A percentile compares a stretch with the other conserved stretches of the same genome.
Conservation (phyloP, 176 grass and related monocot species). For the Carex scoparia region DNA sequence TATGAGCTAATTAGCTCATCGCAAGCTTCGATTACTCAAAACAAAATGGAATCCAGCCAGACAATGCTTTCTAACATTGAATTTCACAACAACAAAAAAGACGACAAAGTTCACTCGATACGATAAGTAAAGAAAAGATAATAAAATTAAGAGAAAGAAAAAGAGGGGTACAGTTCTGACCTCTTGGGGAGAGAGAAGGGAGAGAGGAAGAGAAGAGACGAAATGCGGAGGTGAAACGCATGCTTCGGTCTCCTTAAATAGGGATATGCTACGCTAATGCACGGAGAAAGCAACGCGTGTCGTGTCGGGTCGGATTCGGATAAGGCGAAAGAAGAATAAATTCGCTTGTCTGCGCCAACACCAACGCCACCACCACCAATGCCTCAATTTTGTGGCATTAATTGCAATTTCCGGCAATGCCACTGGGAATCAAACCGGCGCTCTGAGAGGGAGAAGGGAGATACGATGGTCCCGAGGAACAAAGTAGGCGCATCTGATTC, state of each 20-base stretch:
- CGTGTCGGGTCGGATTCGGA: constrained; percentile 13
- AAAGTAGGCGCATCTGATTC: constrained; percentile 8
- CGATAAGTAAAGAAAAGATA: not conserved
- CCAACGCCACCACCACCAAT: constrained; percentile 2
- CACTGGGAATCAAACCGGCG: not conserved
- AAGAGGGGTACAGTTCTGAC: not conserved
- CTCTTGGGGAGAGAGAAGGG: constrained; percentile 17
- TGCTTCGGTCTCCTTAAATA: constrained; percentile 1
- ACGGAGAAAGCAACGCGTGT: constrained; percentile 22
- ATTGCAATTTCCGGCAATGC: constrained; percentile 15
- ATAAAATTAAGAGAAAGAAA: not conserved
- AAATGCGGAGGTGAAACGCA: constrained; percentile 30
- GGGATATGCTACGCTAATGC: not conserved
- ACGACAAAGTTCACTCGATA: not conserved
- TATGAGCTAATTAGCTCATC: not conserved
- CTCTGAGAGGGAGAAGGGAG: not conserved
- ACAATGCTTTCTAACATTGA: not conserved
- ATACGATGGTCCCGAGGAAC: constrained; percentile 35
- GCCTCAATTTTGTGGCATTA: not conserved
- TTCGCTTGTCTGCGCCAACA: not conserved
- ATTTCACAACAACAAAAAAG: not conserved
- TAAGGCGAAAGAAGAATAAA: constrained; percentile 19
- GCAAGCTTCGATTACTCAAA: not conserved
- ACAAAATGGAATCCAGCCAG: not conserved
- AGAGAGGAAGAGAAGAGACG: constrained; percentile 16